phyloP scores from a whole-genome alignment of 768 basidiomycete species.

The Rhodosporidiobolus odoratus region DNA sequence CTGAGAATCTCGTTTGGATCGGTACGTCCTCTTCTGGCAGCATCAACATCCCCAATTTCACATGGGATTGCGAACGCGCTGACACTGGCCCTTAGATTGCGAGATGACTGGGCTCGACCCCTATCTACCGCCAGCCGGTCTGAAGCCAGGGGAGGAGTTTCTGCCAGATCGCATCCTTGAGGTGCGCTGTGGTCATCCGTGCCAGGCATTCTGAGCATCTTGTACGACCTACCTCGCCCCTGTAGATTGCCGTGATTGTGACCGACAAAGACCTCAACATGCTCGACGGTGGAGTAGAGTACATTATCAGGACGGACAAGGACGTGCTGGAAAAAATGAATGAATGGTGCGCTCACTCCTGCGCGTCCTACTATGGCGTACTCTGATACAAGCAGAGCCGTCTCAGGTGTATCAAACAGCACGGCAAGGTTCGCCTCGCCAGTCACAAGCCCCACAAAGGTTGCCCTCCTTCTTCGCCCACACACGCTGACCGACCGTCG shows the following conservation, averaged over 20 bases:
- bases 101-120: constrained; percentile 38
- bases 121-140: constrained; percentile 19
- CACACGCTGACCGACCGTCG: neutral
- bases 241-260: constrained; percentile 49
- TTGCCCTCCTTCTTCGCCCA: neutral
- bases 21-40: constrained; percentile 2
- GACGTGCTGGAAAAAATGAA: constrained; percentile 47
- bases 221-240: neutral
- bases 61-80: neutral
- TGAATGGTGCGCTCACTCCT: constrained; percentile 45
- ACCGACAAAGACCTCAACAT: constrained; percentile 47
- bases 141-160: constrained; percentile 12
- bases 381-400: too few relatives aligned
- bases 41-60: rapidly evolving
- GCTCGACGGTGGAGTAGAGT: constrained; percentile 47
- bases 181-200: neutral
- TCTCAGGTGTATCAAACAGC: constrained; percentile 34
- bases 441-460: too few relatives aligned
- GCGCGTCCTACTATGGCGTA: neutral
- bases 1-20: constrained; percentile 37
- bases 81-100: constrained; percentile 13
- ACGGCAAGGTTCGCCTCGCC: constrained; percentile 18
- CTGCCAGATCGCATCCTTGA: constrained; percentile 37
- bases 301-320: constrained; percentile 47
- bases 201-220: neutral